These are phyloP conservation scores for Ophiostoma australiae DNA, from an alignment of 2,329 filamentous ascomycete genomes.

Conservation along the genomic window DNA sequence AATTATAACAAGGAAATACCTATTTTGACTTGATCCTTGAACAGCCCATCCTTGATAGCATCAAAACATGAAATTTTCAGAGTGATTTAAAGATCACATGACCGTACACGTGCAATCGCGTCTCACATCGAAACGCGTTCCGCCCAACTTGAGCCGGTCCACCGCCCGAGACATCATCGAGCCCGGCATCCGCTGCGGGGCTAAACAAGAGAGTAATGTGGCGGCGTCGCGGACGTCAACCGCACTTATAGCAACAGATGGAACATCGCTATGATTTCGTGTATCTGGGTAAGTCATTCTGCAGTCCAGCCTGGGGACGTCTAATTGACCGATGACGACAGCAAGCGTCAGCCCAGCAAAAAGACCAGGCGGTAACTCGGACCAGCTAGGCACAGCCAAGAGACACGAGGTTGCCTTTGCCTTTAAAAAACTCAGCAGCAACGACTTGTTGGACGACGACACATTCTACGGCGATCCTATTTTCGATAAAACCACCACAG, in stretches of 20 bases:
- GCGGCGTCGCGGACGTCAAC: neutral
- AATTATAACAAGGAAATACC: too few species aligned
- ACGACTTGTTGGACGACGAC: neutral
- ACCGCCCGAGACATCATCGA: neutral
- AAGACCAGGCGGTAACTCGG: neutral
- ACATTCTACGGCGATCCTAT: neutral
- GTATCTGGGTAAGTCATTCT: neutral
- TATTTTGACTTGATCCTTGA: too few species aligned
- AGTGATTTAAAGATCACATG: neutral
- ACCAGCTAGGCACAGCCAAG: neutral
- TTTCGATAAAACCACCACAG: neutral
- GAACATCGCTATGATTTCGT: neutral
- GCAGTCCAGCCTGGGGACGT: neutral
- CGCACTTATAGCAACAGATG: neutral
- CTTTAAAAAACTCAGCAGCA: neutral
- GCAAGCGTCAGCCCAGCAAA: neutral
- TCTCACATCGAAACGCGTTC: neutral
- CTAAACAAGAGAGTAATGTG: neutral
- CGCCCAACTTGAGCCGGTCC: too few species aligned
- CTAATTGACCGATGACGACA: neutral
- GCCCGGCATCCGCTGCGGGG: too few species aligned
- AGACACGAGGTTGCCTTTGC: neutral
- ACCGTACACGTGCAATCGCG: neutral
- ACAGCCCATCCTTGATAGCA: too few species aligned
- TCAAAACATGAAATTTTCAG: too few species aligned